These are phyloP conservation scores for Talaromyces amestolkiae DNA, from an alignment of 2,329 filamentous ascomycete species.

Conservation along the genomic window DNA sequence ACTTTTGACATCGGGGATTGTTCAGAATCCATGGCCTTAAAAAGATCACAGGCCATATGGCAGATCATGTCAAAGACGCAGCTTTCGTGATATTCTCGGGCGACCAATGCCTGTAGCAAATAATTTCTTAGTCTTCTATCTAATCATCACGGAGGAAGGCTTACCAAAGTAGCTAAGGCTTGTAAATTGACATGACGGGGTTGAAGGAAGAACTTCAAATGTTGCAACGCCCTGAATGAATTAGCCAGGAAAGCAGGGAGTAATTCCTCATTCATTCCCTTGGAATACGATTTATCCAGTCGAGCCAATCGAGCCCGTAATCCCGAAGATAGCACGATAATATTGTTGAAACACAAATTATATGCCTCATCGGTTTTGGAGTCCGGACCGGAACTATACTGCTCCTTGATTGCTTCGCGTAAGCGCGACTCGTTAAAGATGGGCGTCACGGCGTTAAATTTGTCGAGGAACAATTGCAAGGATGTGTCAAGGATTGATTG, in stretches of 20 bases:
- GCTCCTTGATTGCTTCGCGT: neutral
- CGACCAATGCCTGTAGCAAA: neutral
- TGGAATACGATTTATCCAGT: constrained; percentile 2
- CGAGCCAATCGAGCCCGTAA: neutral
- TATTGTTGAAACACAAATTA: neutral
- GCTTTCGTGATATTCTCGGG: constrained; percentile 1
- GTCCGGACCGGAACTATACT: neutral
- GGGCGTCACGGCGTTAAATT: neutral
- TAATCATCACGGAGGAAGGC: neutral
- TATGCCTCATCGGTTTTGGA: neutral
- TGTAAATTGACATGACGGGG: constrained; percentile 4
- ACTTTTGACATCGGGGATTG: neutral
- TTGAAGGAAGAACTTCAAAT: constrained; percentile 5
- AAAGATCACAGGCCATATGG: constrained; percentile 4
- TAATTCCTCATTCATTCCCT: constrained; percentile 2
- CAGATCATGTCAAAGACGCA: constrained; percentile 4
- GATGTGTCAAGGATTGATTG: neutral
- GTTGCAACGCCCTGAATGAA: neutral
- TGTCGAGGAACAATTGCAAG: neutral
- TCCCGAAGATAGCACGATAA: neutral
- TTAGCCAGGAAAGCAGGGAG: constrained; percentile 1
- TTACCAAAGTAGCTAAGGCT: constrained; percentile 1
- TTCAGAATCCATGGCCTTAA: constrained; percentile 3
- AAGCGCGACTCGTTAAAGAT: neutral
- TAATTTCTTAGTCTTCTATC: neutral